Percentiles rank a stretch among this genome's conserved stretches.
Conservation (phyloP, 2,329 filamentous ascomycete species). For the Dactylellina leptospora region DNA sequence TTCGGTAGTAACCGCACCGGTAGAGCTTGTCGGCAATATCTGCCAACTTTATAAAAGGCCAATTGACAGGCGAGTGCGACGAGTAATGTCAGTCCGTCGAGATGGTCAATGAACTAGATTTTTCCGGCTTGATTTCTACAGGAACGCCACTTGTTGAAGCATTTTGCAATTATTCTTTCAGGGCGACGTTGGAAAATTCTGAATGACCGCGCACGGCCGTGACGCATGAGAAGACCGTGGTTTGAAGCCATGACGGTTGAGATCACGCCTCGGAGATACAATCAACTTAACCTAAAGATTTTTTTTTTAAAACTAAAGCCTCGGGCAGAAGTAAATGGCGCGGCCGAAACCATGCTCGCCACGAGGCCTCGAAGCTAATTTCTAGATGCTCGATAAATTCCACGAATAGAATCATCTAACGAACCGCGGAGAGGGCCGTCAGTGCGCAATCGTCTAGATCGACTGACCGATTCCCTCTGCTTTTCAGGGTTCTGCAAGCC, state of each 20-base stretch:
- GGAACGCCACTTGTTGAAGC: no score
- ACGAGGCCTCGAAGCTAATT: constrained; percentile 8
- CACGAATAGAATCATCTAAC: neutral
- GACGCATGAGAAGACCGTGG: neutral
- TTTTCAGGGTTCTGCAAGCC: constrained; percentile 26
- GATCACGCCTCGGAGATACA: constrained; percentile 22
- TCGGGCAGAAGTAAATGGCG: constrained; percentile 1
- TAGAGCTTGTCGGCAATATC: no score
- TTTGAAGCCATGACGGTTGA: neutral
- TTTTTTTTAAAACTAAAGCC: neutral
- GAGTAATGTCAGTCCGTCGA: no score
- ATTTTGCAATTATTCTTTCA: no score
- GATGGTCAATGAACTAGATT: no score
- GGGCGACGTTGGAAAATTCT: no score
- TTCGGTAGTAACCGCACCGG: no score
- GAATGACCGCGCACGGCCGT: no score
- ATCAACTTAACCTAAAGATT: neutral
- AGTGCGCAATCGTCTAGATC: neutral
- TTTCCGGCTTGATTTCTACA: no score
- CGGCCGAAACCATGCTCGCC: constrained; percentile 5
- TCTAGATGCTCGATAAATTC: neutral
- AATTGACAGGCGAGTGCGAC: no score
- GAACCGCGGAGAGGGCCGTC: constrained; percentile 13
- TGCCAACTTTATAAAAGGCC: no score
- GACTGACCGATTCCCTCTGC: neutral